Percentiles rank a stretch among this genome's conserved stretches.
Evolutionary conservation across 345 rosid species (phyloP).

Genomic region (Lumnitzera littorea): DNA sequence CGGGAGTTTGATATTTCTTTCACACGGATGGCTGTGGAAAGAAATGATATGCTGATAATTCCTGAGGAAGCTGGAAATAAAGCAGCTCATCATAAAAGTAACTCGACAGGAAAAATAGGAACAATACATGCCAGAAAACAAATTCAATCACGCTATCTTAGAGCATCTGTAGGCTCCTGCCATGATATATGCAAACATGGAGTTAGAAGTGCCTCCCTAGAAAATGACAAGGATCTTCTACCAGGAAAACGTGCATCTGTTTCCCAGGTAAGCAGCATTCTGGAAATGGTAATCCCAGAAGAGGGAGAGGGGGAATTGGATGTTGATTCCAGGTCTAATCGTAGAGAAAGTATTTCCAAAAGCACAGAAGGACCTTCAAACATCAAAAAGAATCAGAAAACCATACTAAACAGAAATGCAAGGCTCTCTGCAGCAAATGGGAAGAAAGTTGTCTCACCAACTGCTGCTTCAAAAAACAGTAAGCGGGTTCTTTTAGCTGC

Average conservation of each 20-base stretch:
- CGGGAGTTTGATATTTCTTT: too few species aligned
- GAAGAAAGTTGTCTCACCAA: conserved; percentile 10
- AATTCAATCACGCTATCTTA: conserved; percentile 56
- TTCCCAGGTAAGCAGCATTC: conserved; percentile 9
- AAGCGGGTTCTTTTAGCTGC: too few species aligned
- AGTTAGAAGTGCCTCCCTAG: conserved; percentile 22
- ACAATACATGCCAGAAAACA: conserved; percentile 19
- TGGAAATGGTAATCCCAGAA: conserved; percentile 12
- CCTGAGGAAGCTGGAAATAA: background rate
- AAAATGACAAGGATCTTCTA: conserved; percentile 22
- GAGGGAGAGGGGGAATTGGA: conserved; percentile 8
- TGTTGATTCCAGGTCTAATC: background rate
- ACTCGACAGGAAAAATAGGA: conserved; percentile 35
- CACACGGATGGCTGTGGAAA: too few species aligned
- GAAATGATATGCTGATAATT: background rate
- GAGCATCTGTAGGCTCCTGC: conserved; percentile 49
- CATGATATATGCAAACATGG: conserved; percentile 84
- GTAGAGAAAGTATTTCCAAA: conserved; percentile 4
- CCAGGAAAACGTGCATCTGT: conserved; percentile 9
- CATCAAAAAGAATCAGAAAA: conserved; percentile 16
- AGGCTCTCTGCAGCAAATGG: conserved; percentile 9
- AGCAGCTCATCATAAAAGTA: conserved; percentile 24
- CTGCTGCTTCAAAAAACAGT: conserved; percentile 6
- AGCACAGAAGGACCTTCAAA: conserved; percentile 13
- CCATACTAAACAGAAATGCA: conserved; percentile 11